These are phyloP conservation scores for Phytophthora europaea DNA, from an alignment of 352 stramenopile species.

Conservation along the genomic window DNA sequence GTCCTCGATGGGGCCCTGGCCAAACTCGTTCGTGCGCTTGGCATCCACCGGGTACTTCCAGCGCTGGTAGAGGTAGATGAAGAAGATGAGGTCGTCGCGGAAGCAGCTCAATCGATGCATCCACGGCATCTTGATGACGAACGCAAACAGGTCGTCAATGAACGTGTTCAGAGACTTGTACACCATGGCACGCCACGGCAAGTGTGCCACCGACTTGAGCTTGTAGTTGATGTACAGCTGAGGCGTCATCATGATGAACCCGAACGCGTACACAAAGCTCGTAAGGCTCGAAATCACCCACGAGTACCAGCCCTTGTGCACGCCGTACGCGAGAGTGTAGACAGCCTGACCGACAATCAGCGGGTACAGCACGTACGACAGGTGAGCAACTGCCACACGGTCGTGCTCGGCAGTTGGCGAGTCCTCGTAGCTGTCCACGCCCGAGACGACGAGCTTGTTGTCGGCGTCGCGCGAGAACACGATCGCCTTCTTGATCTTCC, in stretches of 20 bases:
- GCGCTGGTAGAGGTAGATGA: conserved; percentile 99
- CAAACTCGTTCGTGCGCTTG: conserved; percentile 95
- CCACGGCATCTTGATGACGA: conserved; percentile 94
- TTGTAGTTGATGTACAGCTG: conserved; percentile 99
- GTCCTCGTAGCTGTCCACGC: conserved; percentile 85
- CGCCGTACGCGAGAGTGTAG: conserved; percentile 94
- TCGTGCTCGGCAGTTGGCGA: conserved; percentile 88
- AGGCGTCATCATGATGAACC: conserved; percentile 99
- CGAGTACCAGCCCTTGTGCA: conserved; percentile 98
- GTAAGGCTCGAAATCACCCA: conserved; percentile 98
- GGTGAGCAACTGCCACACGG: conserved; percentile 83
- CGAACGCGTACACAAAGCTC: conserved; percentile 99
- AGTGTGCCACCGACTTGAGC: conserved; percentile 96
- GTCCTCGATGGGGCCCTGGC: conserved; percentile 80
- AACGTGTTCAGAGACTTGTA: conserved; percentile 98
- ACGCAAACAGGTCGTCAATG: conserved; percentile 94
- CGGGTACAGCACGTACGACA: conserved; percentile 89
- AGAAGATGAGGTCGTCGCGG: conserved; percentile 99
- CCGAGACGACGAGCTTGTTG: conserved; percentile 87
- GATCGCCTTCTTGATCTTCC: conserved; percentile 96
- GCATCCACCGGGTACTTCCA: conserved; percentile 97
- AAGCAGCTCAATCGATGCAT: conserved; percentile 99
- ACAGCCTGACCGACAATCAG: conserved; percentile 95
- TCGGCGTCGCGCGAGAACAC: conserved; percentile 82
- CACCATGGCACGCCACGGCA: conserved; percentile 98